Conservation (phyloP, 2,329 filamentous ascomycete genomes). For the Metarhizium guizhouense region DNA sequence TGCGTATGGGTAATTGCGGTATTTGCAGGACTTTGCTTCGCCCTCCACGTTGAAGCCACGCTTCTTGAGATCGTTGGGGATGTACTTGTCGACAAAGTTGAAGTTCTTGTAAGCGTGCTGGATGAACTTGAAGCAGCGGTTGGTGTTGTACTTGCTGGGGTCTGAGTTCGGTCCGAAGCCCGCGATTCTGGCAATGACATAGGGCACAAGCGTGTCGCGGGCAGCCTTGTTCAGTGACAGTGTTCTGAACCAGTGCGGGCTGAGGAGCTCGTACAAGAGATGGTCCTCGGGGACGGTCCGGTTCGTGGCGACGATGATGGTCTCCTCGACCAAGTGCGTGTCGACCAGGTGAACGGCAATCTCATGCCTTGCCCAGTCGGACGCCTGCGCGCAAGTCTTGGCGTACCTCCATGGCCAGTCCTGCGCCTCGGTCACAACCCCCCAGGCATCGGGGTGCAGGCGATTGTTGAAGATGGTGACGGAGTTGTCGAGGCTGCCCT, state of each 20-base stretch:
- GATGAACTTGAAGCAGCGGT: conserved; percentile 22
- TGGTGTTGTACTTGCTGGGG: background rate
- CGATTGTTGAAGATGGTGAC: conserved; percentile 41
- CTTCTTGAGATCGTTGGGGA: conserved; percentile 32
- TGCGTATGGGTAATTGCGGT: conserved; percentile 39
- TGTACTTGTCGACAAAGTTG: conserved; percentile 33
- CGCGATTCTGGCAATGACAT: conserved; percentile 32
- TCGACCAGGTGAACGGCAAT: conserved; percentile 35
- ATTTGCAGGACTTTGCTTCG: conserved; percentile 21
- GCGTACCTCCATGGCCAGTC: conserved; percentile 46
- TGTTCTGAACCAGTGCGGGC: conserved; percentile 41
- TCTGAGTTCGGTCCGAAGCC: conserved; percentile 28
- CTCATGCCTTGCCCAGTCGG: conserved; percentile 41
- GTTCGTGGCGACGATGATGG: conserved; percentile 36
- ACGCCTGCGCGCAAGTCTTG: conserved; percentile 37
- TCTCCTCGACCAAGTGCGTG: conserved; percentile 38
- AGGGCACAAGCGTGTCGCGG: conserved; percentile 32
- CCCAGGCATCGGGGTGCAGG: conserved; percentile 15
- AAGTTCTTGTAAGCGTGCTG: conserved; percentile 32
- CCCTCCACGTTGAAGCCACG: conserved; percentile 32
- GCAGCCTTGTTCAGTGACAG: conserved; percentile 39
- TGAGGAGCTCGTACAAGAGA: conserved; percentile 31
- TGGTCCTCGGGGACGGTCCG: conserved; percentile 32
- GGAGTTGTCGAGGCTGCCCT: conserved; percentile 30
- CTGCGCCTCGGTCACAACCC: background rate